Conservation (phyloP, 108 stramenopile genomes). For the Asterionellopsis glacialis region DNA sequence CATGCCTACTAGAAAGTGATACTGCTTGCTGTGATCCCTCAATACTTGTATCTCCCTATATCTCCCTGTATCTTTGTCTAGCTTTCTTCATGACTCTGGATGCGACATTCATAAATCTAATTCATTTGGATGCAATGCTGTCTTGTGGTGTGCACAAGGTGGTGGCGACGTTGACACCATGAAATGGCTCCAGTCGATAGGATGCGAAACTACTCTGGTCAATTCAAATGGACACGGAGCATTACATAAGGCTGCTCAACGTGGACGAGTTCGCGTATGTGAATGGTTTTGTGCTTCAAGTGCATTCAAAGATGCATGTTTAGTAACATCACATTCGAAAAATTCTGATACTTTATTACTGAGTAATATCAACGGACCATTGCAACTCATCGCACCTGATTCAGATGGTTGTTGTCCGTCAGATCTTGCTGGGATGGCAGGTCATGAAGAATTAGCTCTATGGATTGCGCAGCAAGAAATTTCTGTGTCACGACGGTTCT, state of each 20-base stretch:
- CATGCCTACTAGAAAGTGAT: neutral
- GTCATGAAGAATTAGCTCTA: slow-evolving; percentile 40
- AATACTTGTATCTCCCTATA: neutral
- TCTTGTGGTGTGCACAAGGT: slow-evolving; percentile 80
- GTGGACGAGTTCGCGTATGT: slow-evolving; percentile 42
- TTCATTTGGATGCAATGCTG: slow-evolving; percentile 78
- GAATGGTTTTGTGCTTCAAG: slow-evolving; percentile 45
- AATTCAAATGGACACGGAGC: slow-evolving; percentile 80
- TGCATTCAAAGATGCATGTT: neutral
- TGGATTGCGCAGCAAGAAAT: too few species aligned
- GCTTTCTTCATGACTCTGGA: slow-evolving; percentile 36
- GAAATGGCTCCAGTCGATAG: slow-evolving; percentile 50
- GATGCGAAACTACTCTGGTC: slow-evolving; percentile 40
- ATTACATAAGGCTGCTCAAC: slow-evolving; percentile 83
- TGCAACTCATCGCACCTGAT: slow-evolving; percentile 60
- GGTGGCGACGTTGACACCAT: slow-evolving; percentile 27
- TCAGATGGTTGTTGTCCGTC: slow-evolving; percentile 73
- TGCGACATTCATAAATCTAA: slow-evolving; percentile 43
- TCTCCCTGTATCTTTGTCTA: slow-evolving; percentile 2
- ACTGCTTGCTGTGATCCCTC: neutral
- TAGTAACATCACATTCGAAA: neutral
- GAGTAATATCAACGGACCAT: neutral
- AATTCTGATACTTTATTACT: neutral
- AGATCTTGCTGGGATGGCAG: slow-evolving; percentile 80
- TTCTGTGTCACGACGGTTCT: too few species aligned